These are phyloP conservation scores for Anthostomella pinea DNA, from an alignment of 2,329 filamentous ascomycete species.

Conservation along the genomic window DNA sequence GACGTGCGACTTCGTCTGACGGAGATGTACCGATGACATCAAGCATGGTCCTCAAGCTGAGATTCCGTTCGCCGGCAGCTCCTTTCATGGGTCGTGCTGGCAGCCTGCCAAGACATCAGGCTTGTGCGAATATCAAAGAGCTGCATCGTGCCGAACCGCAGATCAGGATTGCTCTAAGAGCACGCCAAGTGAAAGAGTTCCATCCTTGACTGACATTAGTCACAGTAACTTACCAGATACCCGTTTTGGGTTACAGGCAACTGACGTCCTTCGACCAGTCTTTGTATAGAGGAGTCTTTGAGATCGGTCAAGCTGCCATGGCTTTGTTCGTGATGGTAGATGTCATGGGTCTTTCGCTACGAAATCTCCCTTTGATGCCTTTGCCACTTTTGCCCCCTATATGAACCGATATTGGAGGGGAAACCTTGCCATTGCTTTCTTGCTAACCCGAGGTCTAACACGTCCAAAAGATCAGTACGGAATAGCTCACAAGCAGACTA, in stretches of 20 bases:
- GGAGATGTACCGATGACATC: too few relatives aligned
- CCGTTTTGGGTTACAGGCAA: constrained; percentile 3
- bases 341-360: constrained; percentile 2
- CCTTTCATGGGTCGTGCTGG: too few relatives aligned
- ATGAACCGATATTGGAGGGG: background rate
- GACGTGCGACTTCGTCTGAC: too few relatives aligned
- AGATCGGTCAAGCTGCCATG: background rate
- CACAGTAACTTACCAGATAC: background rate
- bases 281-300: constrained; percentile 1
- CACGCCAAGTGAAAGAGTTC: too few relatives aligned
- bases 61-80: too few relatives aligned
- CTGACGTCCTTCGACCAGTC: background rate
- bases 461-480: constrained; percentile 2
- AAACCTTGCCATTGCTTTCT: constrained; percentile 1
- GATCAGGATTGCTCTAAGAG: too few relatives aligned
- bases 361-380: constrained; percentile 3
- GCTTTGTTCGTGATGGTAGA: constrained; percentile 1
- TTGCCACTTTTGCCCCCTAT: constrained; percentile 4
- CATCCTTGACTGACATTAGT: constrained; percentile 1
- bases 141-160: too few relatives aligned
- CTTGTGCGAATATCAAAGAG: too few relatives aligned
- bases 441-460: constrained; percentile 5
- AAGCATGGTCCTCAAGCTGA: too few relatives aligned
- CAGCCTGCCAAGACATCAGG: too few relatives aligned
- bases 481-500: background rate